Evolutionary conservation across 345 rosid species (phyloP).

Genomic region (Eucalyptus curtisii): DNA sequence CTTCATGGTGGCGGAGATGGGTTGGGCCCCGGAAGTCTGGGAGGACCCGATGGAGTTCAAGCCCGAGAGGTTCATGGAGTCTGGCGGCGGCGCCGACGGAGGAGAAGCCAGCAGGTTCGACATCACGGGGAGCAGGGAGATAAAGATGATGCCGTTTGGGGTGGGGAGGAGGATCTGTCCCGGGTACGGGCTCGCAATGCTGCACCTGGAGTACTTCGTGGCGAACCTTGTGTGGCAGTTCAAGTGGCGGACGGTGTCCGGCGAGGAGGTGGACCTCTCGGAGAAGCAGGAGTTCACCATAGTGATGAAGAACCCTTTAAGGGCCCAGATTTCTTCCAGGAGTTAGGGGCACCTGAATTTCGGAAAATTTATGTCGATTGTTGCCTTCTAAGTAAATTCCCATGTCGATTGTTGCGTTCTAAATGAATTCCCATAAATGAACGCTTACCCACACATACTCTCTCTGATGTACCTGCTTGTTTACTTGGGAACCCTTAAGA

Average conservation of each 20-base stretch:
- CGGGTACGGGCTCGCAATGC: neutral
- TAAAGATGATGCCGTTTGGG: slow-evolving; percentile 9
- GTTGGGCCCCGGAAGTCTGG: slow-evolving; percentile 1
- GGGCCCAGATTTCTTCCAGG: neutral
- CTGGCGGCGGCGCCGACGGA: neutral
- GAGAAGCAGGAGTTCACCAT: neutral
- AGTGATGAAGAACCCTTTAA: slow-evolving; percentile 2
- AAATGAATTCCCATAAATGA: too few relatives aligned
- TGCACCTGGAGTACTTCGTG: slow-evolving; percentile 1
- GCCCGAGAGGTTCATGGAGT: slow-evolving; percentile 1
- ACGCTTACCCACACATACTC: neutral
- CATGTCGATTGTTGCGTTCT: too few relatives aligned
- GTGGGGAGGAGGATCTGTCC: slow-evolving; percentile 4
- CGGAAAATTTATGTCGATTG: neutral
- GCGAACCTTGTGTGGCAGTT: neutral
- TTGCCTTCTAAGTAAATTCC: neutral
- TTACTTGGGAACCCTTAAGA: neutral
- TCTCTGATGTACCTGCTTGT: neutral
- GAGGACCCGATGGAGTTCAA: slow-evolving; percentile 5
- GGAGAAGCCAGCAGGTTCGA: neutral
- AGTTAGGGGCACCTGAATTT: neutral
- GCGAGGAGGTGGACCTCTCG: neutral
- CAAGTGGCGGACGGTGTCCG: neutral
- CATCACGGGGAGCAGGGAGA: slow-evolving; percentile 1
- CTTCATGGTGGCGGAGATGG: slow-evolving; percentile 6